Percentiles rank a stretch among this genome's conserved stretches.
phyloP scores from a whole-genome alignment of 768 basidiomycete genomes.

The Tulasnella sp. region DNA sequence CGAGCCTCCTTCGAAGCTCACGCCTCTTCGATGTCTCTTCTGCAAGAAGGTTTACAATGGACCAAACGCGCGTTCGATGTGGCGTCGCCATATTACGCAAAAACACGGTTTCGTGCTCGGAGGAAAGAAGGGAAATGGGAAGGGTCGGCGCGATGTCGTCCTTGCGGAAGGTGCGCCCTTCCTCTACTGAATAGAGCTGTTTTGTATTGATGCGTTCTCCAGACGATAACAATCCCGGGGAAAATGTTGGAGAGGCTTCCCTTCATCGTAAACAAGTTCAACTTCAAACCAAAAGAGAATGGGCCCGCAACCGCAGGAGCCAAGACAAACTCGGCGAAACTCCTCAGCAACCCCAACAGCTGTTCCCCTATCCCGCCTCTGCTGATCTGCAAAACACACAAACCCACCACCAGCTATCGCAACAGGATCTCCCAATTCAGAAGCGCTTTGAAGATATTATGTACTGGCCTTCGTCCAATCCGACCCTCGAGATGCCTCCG shows the following conservation, averaged over 20 bases:
- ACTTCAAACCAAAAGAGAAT: conserved; percentile 4
- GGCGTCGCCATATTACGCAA: conserved; percentile 14
- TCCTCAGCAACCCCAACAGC: background rate
- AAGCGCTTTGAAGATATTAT: too few species aligned
- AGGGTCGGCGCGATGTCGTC: background rate
- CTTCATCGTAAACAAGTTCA: background rate
- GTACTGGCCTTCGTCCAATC: too few species aligned
- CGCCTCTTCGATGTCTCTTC: conserved; percentile 13
- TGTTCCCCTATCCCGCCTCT: background rate
- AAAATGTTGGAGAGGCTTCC: background rate
- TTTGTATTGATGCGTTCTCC: background rate
- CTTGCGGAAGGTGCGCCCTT: background rate
- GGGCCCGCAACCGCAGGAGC: conserved; percentile 1
- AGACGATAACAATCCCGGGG: conserved; percentile 9
- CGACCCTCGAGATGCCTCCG: too few species aligned
- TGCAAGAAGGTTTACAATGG: conserved; percentile 17
- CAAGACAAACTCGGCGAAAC: background rate
- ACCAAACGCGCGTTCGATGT: conserved; percentile 17
- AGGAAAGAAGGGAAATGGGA: conserved; percentile 13
- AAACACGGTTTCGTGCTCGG: conserved; percentile 16
- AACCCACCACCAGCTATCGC: background rate
- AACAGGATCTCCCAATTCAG: background rate
- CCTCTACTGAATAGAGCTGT: background rate
- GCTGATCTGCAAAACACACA: background rate
- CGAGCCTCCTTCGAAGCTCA: conserved; percentile 14